phyloP scores from a whole-genome alignment of 495 filamentous ascomycete genomes.

The Aspergillus saccharolyticus region DNA sequence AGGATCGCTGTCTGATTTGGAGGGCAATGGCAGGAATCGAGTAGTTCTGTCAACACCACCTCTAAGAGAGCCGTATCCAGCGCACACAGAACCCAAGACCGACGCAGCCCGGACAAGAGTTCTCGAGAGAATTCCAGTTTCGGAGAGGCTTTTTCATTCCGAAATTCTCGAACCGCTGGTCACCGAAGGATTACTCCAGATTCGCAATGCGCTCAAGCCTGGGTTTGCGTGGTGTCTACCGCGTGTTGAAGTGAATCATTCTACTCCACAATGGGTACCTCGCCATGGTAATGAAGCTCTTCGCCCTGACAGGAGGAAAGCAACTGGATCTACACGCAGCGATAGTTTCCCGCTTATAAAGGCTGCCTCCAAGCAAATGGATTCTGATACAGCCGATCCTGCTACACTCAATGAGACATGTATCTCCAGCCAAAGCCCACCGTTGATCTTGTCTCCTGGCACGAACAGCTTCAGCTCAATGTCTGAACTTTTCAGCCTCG shows the following conservation, averaged over 20 bases:
- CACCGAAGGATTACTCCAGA: conserved; percentile 21
- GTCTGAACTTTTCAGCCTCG: conserved; percentile 25
- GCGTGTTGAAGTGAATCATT: conserved; percentile 11
- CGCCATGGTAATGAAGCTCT: conserved; percentile 9
- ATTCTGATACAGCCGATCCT: background rate
- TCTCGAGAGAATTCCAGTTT: conserved; percentile 24
- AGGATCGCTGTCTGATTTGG: background rate
- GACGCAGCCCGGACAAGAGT: conserved; percentile 34
- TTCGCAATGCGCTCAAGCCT: conserved; percentile 16
- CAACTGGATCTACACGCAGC: background rate
- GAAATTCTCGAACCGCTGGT: conserved; percentile 28
- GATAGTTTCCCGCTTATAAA: background rate
- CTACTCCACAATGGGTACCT: background rate
- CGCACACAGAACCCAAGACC: conserved; percentile 40
- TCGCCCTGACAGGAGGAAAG: conserved; percentile 7
- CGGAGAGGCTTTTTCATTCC: conserved; percentile 28
- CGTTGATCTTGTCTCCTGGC: conserved; percentile 32
- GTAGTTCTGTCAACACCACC: conserved; percentile 31
- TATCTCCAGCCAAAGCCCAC: conserved; percentile 19
- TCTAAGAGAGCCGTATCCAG: conserved; percentile 29
- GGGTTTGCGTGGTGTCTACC: conserved; percentile 39
- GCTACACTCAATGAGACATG: background rate
- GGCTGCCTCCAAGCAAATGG: background rate
- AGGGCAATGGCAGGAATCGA: conserved; percentile 5
- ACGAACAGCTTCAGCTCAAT: conserved; percentile 26